These are phyloP conservation scores for Amphirosellinia nigrospora DNA, from an alignment of 495 filamentous ascomycete species.

Conservation along the genomic window DNA sequence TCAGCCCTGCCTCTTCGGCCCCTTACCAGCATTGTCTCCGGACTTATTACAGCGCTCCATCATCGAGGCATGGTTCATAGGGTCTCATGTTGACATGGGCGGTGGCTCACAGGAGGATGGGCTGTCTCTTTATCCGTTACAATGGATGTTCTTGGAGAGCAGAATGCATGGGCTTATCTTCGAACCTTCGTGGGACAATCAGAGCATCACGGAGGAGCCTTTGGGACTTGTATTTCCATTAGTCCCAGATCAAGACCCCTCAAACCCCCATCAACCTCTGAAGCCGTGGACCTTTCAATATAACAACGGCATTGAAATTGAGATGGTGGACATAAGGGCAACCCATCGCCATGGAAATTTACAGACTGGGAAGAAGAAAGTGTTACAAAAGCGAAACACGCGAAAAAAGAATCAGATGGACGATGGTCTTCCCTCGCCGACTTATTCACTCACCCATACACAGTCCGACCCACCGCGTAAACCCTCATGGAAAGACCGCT, in stretches of 20 bases:
- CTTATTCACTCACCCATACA: not conserved
- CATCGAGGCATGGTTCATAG: conserved; percentile 26
- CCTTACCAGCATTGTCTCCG: conserved; percentile 25
- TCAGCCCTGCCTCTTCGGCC: conserved; percentile 25
- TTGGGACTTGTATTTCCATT: conserved; percentile 24
- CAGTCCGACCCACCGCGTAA: conserved; percentile 3
- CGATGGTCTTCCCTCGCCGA: not conserved
- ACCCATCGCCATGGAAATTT: conserved; percentile 27
- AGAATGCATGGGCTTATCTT: conserved; percentile 24
- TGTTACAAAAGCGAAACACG: conserved; percentile 4
- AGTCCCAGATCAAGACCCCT: conserved; percentile 14
- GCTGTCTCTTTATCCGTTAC: conserved; percentile 43
- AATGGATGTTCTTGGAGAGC: conserved; percentile 46
- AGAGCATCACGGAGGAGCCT: conserved; percentile 21
- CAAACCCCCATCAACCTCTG: conserved; percentile 17
- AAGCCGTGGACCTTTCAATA: conserved; percentile 25
- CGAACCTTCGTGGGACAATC: conserved; percentile 24
- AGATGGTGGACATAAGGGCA: conserved; percentile 26
- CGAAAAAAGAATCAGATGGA: conserved; percentile 14
- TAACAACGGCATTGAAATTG: conserved; percentile 24
- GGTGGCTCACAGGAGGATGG: conserved; percentile 38
- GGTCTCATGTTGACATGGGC: conserved; percentile 25
- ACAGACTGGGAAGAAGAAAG: conserved; percentile 21
- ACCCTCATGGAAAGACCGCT: conserved; percentile 20
- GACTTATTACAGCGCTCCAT: conserved; percentile 21